These are phyloP conservation scores for Neurospora sp. DNA, from an alignment of 495 filamentous ascomycete genomes.

Conservation along the genomic window DNA sequence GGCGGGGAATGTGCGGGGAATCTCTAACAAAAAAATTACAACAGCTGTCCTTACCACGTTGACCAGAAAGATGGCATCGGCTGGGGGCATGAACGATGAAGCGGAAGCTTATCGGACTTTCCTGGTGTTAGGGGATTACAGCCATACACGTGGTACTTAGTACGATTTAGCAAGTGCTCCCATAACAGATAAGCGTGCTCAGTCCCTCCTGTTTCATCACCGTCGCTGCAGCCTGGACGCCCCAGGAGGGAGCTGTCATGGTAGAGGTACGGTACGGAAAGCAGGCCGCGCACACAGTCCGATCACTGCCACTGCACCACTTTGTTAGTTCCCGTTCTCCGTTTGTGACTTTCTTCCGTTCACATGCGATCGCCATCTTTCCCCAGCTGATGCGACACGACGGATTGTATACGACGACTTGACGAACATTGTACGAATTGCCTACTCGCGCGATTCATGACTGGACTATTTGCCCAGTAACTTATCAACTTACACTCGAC, in stretches of 20 bases:
- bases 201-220: neutral
- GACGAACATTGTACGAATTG: neutral
- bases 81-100: neutral
- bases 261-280: neutral
- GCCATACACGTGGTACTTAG: too few relatives aligned
- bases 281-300: neutral
- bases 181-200: neutral
- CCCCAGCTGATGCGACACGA: neutral
- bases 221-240: neutral
- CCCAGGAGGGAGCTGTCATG: neutral
- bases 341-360: neutral
- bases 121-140: too few relatives aligned
- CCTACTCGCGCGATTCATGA: neutral
- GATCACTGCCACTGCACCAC: neutral
- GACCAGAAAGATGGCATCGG: neutral
- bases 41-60: neutral
- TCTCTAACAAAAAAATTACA: neutral
- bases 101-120: neutral
- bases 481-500: neutral
- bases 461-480: neutral
- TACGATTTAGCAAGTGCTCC: neutral
- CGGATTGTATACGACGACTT: neutral
- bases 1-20: neutral
- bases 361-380: neutral
- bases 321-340: neutral